phyloP scores from a whole-genome alignment of 2,329 filamentous ascomycete species.

The Pestalotiopsis sp. region DNA sequence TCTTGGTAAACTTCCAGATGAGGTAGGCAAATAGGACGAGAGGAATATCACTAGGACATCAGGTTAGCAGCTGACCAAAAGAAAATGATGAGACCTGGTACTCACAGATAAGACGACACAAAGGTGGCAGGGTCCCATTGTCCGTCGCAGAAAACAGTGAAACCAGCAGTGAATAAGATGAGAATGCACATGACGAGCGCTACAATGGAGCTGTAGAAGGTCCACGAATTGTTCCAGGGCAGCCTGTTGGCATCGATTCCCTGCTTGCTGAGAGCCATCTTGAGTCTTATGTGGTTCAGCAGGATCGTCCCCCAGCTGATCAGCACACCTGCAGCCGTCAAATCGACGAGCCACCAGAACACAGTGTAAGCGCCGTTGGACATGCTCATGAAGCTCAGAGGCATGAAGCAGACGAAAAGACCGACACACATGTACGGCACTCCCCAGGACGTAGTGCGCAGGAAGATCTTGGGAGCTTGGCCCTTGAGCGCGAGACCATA shows the following conservation, averaged over 20 bases:
- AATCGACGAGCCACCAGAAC: conserved; percentile 66
- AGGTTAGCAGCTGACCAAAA: background rate
- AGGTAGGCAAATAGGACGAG: conserved; percentile 59
- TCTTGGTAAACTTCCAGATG: conserved; percentile 69
- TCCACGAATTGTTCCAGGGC: conserved; percentile 68
- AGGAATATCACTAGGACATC: conserved; percentile 54
- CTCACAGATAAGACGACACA: conserved; percentile 65
- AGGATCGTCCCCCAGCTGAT: conserved; percentile 65
- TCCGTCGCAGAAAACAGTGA: conserved; percentile 62
- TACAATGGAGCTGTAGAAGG: conserved; percentile 61
- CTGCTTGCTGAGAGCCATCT: conserved; percentile 57
- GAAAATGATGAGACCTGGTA: conserved; percentile 15
- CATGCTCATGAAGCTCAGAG: conserved; percentile 61
- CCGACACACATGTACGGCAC: conserved; percentile 61
- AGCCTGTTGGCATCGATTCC: conserved; percentile 51
- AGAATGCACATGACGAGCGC: conserved; percentile 63
- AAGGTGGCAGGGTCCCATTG: conserved; percentile 61
- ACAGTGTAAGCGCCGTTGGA: conserved; percentile 62
- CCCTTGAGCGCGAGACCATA: conserved; percentile 58
- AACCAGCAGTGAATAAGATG: conserved; percentile 72
- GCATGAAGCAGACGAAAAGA: conserved; percentile 57
- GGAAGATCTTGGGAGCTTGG: conserved; percentile 56
- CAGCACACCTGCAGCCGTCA: conserved; percentile 65
- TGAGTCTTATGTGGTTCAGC: conserved; percentile 62
- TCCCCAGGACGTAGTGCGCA: conserved; percentile 52